Evolutionary conservation across 805 yeast species (phyloP).

Genomic region (Saccharomycopsis javanensis): DNA sequence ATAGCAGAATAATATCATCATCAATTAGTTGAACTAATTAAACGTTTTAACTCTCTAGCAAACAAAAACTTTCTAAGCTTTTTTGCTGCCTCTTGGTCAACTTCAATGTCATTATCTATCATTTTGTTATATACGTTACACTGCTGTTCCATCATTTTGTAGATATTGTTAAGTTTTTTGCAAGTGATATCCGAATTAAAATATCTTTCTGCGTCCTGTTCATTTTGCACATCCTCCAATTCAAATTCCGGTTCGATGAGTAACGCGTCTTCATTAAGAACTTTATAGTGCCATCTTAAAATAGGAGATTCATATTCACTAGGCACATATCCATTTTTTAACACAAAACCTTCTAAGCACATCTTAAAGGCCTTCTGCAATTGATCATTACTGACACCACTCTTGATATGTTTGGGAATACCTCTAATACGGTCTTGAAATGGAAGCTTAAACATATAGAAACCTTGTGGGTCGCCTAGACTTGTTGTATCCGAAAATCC

Average conservation of each 20-base stretch:
- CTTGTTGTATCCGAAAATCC: not conserved
- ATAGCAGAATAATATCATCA: not conserved
- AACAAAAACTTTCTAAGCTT: not conserved
- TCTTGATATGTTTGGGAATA: slow-evolving; percentile 35
- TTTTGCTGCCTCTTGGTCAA: not conserved
- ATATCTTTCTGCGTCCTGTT: not conserved
- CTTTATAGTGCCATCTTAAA: slow-evolving; percentile 54
- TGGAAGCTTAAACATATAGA: slow-evolving; percentile 61
- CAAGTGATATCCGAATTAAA: not conserved
- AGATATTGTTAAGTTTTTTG: not conserved
- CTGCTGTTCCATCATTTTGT: not conserved
- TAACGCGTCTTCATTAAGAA: slow-evolving; percentile 54
- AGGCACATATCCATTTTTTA: slow-evolving; percentile 46
- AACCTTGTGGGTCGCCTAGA: slow-evolving; percentile 50
- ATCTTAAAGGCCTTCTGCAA: slow-evolving; percentile 23
- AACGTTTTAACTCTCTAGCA: not conserved
- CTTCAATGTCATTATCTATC: not conserved
- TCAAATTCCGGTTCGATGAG: slow-evolving; percentile 37
- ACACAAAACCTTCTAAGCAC: slow-evolving; percentile 32
- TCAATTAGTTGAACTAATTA: not conserved
- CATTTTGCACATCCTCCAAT: slow-evolving; percentile 9
- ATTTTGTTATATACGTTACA: not conserved
- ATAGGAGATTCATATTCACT: slow-evolving; percentile 53
- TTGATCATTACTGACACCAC: slow-evolving; percentile 20
- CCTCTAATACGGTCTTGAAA: slow-evolving; percentile 66